Base-by-base conservation (phyloP, 441 rosid genomes). In the Pelargonium fulgidum region DNA sequence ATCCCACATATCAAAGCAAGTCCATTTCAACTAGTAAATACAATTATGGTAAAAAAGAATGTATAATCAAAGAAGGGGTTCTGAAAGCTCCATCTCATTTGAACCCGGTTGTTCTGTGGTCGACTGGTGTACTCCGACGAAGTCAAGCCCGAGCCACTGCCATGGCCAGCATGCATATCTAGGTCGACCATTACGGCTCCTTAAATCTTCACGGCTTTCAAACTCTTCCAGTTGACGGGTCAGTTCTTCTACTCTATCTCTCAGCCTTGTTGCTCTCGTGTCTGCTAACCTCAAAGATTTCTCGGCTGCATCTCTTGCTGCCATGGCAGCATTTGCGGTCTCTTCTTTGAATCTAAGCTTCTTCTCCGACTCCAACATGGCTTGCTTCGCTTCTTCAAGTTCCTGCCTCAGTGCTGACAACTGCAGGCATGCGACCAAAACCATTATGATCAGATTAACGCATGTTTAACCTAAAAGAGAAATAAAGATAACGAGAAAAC, bases 151-250 rank as follows among this genome's bases (percentile, higher is more conserved):
- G 33, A 93, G 96, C 93, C 96, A 93, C 76, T 93, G 99, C 99
- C 96, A 91, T 1, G 96, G 99, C 97, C 99, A 93, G 74, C 99
- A 93, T 42, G 77, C 90, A 71, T 91, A 93, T 76, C 97, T 84
- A 7, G 93, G 78, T 20, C 17, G 61, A 45, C 84, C 72, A 70
- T 74, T 79, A 54, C 69, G 81, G 39, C 87, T 79, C 69, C 79
- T 81, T 6, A 80, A 70, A 68, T 90, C 93, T 77, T 85, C 79
- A 72, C 81, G 85, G 13, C 88, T 81, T 76, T 94, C 96, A 67
- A 84, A 72, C 75, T 82, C 97, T 78, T 94, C 94, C 13, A 93
- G 84, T 76, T 85, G 92, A 65, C 69, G 86, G 80, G 83, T 91
- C 54, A 91, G 84, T 77, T 89, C 94, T 82, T 90, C 96, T 54